Conservation (phyloP, 371 early-diverging fungal genomes). For the Haplosporangium sp. region DNA sequence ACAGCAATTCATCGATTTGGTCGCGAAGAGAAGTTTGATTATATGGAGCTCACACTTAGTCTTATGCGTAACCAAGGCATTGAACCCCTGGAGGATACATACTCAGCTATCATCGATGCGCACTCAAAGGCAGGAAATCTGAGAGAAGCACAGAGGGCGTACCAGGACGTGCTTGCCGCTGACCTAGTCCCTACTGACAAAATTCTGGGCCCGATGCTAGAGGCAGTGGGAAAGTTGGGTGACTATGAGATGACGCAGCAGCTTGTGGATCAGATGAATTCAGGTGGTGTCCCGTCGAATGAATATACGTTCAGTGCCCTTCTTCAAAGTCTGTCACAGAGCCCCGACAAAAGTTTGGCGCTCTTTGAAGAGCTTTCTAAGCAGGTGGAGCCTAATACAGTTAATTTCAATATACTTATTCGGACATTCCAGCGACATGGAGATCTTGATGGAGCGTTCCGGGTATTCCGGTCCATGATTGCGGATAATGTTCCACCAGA, state of each 20-base stretch:
- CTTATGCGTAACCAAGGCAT: constrained; percentile 45
- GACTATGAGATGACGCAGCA: constrained; percentile 53
- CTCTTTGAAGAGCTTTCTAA: constrained; percentile 45
- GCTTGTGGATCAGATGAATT: constrained; percentile 50
- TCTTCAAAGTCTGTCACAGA: constrained; percentile 33
- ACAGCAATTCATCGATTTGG: constrained; percentile 53
- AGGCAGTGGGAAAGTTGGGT: constrained; percentile 54
- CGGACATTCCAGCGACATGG: constrained; percentile 43
- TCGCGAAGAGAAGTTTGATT: constrained; percentile 31
- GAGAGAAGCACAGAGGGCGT: constrained; percentile 43
- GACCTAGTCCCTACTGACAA: constrained; percentile 25
- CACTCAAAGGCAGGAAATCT: constrained; percentile 51
- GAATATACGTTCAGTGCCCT: constrained; percentile 49
- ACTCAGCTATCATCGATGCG: constrained; percentile 49
- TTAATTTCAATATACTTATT: constrained; percentile 50
- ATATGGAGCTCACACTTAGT: constrained; percentile 42
- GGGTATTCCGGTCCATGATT: constrained; percentile 43
- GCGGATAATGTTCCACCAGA: constrained; percentile 24
- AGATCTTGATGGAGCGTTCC: constrained; percentile 52
- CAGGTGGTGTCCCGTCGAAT: constrained; percentile 45
- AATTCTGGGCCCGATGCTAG: constrained; percentile 49
- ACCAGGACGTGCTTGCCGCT: constrained; percentile 39
- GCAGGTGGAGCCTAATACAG: constrained; percentile 39
- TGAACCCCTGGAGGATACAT: constrained; percentile 34
- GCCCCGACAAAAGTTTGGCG: constrained; percentile 13